A percentile compares a stretch with the other conserved stretches of the same genome.
Conservation (phyloP, 129 eudicot genomes). For the Flaveria sonorensis region DNA sequence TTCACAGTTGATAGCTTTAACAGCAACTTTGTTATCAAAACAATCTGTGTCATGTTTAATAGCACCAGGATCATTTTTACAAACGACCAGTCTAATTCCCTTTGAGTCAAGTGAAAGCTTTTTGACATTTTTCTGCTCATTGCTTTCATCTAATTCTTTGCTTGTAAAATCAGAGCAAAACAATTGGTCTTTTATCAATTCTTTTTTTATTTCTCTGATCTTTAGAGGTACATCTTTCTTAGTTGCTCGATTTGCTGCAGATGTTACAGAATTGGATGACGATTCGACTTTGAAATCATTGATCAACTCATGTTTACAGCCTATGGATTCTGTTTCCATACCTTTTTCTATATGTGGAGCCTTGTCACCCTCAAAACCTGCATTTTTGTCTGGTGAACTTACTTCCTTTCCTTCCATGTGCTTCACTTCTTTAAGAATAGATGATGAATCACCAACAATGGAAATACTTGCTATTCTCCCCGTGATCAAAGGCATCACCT, state of each 20-base stretch:
- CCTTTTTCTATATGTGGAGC: constrained; percentile 28
- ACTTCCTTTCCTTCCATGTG: constrained; percentile 44
- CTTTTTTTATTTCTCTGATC: constrained; percentile 47
- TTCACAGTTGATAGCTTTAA: constrained; percentile 25
- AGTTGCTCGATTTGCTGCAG: constrained; percentile 39
- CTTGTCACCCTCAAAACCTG: constrained; percentile 26
- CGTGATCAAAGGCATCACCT: constrained; percentile 27
- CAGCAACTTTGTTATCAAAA: constrained; percentile 35
- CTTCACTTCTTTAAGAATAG: constrained; percentile 30
- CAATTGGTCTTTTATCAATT: constrained; percentile 31
- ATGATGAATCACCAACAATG: constrained; percentile 37
- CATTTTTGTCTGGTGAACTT: constrained; percentile 34
- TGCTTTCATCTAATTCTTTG: constrained; percentile 41
- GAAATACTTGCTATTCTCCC: constrained; percentile 28
- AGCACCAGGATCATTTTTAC: constrained; percentile 41
- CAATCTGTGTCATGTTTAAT: constrained; percentile 32
- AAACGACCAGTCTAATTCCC: constrained; percentile 37
- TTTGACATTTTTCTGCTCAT: constrained; percentile 44
- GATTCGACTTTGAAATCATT: constrained; percentile 39
- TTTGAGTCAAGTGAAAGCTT: constrained; percentile 40
- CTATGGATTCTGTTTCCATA: constrained; percentile 24
- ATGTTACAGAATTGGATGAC: constrained; percentile 27
- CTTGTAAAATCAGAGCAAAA: constrained; percentile 33
- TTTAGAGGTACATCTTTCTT: constrained; percentile 43
- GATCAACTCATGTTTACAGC: constrained; percentile 31